Evolutionary conservation across 1,284 basidiomycete species (phyloP).

Genomic region (Cutaneotrichosporon arboriforme): DNA sequence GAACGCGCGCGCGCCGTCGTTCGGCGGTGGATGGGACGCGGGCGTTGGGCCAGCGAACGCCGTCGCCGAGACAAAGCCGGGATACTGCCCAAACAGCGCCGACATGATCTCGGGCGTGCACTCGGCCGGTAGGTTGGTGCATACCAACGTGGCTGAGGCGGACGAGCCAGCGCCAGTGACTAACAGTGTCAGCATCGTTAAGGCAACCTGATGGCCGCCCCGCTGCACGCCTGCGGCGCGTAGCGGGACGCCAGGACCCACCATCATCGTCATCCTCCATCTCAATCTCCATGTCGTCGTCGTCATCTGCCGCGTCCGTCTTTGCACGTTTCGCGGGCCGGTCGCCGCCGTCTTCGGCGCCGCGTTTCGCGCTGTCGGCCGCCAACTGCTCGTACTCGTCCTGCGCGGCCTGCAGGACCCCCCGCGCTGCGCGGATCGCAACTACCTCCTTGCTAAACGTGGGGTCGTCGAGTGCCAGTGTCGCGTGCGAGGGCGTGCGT

Average conservation of each 20-base stretch:
- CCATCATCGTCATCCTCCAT: conserved; percentile 45
- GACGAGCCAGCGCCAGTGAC: neutral
- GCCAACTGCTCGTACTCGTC: conserved; percentile 54
- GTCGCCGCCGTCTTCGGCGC: conserved; percentile 59
- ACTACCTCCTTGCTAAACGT: conserved; percentile 57
- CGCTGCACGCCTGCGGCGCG: too few relatives aligned
- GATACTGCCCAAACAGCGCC: conserved; percentile 32
- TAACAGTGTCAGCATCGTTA: neutral
- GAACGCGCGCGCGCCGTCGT: conserved; percentile 35
- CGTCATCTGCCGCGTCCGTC: conserved; percentile 27
- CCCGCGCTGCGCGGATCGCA: conserved; percentile 41
- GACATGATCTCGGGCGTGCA: conserved; percentile 34
- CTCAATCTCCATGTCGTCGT: conserved; percentile 47
- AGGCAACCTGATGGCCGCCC: too few relatives aligned
- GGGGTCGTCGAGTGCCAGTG: conserved; percentile 55
- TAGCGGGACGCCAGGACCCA: conserved; percentile 24
- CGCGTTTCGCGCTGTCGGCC: conserved; percentile 56
- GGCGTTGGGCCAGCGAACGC: conserved; percentile 25
- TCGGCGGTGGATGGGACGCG: conserved; percentile 30
- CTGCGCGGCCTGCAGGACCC: conserved; percentile 49
- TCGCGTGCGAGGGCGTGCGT: conserved; percentile 76
- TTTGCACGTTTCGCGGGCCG: conserved; percentile 34
- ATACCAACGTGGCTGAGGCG: conserved; percentile 20
- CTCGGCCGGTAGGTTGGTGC: conserved; percentile 41
- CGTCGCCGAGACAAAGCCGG: conserved; percentile 30